Conservation (phyloP, 768 basidiomycete genomes). For the Mycena metata region DNA sequence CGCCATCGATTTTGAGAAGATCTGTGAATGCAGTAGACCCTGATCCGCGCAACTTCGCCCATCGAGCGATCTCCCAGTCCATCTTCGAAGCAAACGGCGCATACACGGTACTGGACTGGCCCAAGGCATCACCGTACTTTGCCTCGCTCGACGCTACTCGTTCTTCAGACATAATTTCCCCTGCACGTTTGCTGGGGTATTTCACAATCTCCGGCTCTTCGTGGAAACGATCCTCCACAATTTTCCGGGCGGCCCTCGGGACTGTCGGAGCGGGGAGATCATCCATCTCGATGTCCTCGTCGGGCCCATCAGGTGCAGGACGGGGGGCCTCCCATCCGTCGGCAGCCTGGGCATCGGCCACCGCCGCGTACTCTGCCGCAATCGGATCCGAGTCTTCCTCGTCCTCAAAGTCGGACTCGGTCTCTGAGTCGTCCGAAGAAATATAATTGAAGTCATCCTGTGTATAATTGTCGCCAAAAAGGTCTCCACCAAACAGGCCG, state of each 20-base stretch:
- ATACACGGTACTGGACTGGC: slow-evolving; percentile 28
- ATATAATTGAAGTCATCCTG: too few species aligned
- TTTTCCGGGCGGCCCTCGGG: not conserved
- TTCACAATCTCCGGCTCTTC: slow-evolving; percentile 6
- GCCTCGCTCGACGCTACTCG: not conserved
- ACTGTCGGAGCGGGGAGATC: not conserved
- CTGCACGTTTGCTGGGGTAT: slow-evolving; percentile 1
- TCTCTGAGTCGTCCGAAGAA: too few species aligned
- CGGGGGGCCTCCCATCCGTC: slow-evolving; percentile 15
- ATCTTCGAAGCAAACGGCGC: slow-evolving; percentile 52
- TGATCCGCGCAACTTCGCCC: slow-evolving; percentile 54
- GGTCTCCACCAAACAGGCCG: too few species aligned
- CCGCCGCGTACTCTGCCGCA: not conserved
- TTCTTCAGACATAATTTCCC: not conserved
- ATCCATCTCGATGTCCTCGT: not conserved
- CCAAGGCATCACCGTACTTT: slow-evolving; percentile 6
- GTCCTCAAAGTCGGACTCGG: not conserved
- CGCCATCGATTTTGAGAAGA: slow-evolving; percentile 53
- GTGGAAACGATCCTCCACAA: slow-evolving; percentile 23
- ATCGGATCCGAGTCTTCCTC: not conserved
- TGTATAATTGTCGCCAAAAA: too few species aligned
- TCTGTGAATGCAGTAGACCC: slow-evolving; percentile 55
- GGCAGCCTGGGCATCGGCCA: not conserved
- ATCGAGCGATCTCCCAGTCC: slow-evolving; percentile 55
- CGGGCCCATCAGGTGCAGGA: not conserved